These are phyloP conservation scores for Biancaea sappan DNA, from an alignment of 306 rosid species.

Conservation along the genomic window DNA sequence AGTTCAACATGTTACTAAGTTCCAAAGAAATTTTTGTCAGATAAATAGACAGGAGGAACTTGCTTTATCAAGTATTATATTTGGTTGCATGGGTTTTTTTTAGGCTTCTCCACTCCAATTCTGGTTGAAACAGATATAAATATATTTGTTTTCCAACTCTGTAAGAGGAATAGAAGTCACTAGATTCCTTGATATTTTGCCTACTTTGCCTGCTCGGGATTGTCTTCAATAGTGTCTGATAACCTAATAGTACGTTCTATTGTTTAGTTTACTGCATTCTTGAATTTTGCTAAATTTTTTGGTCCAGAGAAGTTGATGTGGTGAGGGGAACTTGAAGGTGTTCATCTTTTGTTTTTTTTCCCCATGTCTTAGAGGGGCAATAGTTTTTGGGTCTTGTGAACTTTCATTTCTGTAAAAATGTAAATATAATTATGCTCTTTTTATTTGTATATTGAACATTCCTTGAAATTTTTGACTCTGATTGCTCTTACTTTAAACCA, in stretches of 20 bases:
- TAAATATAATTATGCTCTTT: background rate
- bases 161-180: background rate
- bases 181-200: background rate
- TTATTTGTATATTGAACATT: slow-evolving; percentile 22
- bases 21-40: background rate
- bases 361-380: slow-evolving; percentile 16
- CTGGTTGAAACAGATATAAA: background rate
- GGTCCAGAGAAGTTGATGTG: slow-evolving; percentile 12
- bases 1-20: background rate
- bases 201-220: background rate
- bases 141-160: background rate
- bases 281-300: slow-evolving; percentile 1
- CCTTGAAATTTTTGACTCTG: slow-evolving; percentile 10
- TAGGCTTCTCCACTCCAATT: background rate
- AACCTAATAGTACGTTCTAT: background rate
- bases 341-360: background rate
- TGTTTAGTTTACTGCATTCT: background rate
- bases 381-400: slow-evolving; percentile 11
- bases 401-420: slow-evolving; percentile 15
- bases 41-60: background rate
- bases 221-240: slow-evolving; percentile 16
- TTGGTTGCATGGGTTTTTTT: background rate
- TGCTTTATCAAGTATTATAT: slow-evolving; percentile 1
- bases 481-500: background rate
- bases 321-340: slow-evolving; percentile 16